Percentiles rank a stretch among this genome's conserved stretches.
These are phyloP conservation scores for Xerocomus spinulosus DNA, from an alignment of 768 basidiomycete species.

Conservation along the genomic window DNA sequence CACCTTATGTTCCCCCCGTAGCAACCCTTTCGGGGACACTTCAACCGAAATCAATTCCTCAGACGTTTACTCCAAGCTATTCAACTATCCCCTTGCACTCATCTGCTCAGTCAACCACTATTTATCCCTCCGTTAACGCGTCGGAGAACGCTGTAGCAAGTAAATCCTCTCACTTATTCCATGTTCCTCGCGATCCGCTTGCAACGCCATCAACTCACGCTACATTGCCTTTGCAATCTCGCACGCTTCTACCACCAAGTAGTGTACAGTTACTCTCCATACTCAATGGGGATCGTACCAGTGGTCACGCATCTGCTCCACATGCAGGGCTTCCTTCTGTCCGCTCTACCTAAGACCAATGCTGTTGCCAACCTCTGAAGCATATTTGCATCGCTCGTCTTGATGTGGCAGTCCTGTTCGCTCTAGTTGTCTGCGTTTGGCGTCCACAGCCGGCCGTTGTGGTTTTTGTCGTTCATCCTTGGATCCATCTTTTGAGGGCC, in stretches of 20 bases:
- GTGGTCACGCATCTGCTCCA: conserved; percentile 7
- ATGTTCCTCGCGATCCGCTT: conserved; percentile 13
- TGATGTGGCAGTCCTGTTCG: conserved; percentile 6
- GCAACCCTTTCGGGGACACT: conserved; percentile 5
- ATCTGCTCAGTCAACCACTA: conserved; percentile 8
- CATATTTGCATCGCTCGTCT: conserved; percentile 17
- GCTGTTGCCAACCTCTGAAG: conserved; percentile 9
- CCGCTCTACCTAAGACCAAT: conserved; percentile 23
- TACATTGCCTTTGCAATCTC: conserved; percentile 11
- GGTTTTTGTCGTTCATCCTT: conserved; percentile 17
- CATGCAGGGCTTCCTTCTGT: conserved; percentile 12
- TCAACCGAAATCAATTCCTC: conserved; percentile 12
- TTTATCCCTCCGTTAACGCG: conserved; percentile 13
- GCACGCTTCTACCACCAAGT: conserved; percentile 18
- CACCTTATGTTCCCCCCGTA: conserved; percentile 3
- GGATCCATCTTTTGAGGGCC: conserved; percentile 14
- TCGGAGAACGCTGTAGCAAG: conserved; percentile 7
- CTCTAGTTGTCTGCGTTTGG: conserved; percentile 1
- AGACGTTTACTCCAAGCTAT: conserved; percentile 15
- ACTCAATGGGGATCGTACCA: conserved; percentile 28
- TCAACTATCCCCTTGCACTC: conserved; percentile 17
- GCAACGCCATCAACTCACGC: conserved; percentile 9
- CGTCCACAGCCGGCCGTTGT: background rate
- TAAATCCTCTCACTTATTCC: conserved; percentile 6
- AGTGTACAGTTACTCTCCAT: conserved; percentile 34